Evolutionary conservation across 1,139 yeast species (phyloP).

Genomic region (Komagataea norvegica): DNA sequence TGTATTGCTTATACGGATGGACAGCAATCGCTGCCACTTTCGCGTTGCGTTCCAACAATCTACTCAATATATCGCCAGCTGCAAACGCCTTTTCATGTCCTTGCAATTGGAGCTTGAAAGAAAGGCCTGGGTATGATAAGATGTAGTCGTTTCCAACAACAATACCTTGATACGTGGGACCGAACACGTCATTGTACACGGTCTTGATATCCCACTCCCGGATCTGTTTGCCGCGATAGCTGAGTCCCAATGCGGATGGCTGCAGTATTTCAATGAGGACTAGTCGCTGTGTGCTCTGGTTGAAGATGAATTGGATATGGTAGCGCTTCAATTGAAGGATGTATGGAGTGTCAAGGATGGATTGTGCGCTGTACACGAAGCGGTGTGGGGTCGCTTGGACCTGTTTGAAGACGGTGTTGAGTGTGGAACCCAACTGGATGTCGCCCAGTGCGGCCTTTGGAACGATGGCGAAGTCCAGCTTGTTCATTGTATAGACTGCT

Average conservation of each 20-base stretch:
- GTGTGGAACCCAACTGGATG: constrained; percentile 3
- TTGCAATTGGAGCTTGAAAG: constrained; percentile 30
- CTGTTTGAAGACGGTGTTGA: constrained; percentile 3
- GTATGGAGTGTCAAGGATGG: constrained; percentile 7
- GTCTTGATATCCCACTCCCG: constrained; percentile 20
- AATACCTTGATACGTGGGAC: constrained; percentile 59
- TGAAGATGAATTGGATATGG: constrained; percentile 37
- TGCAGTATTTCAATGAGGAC: constrained; percentile 43
- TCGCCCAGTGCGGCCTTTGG: constrained; percentile 2
- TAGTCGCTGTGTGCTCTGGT: constrained; percentile 38
- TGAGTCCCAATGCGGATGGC: constrained; percentile 13
- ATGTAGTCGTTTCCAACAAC: constrained; percentile 24
- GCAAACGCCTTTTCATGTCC: background rate
- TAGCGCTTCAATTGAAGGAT: constrained; percentile 1
- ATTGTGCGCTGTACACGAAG: constrained; percentile 1
- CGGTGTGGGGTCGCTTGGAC: background rate
- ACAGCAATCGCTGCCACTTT: constrained; percentile 12
- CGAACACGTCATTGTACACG: constrained; percentile 53
- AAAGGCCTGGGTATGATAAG: constrained; percentile 52
- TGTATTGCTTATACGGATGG: constrained; percentile 13
- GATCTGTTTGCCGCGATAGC: constrained; percentile 15
- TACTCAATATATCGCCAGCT: constrained; percentile 5
- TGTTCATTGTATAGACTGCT: background rate
- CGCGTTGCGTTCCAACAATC: constrained; percentile 13
- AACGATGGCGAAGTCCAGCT: background rate